These are phyloP conservation scores for Metarhizium guizhouense DNA, from an alignment of 2,329 filamentous ascomycete species.

Conservation along the genomic window DNA sequence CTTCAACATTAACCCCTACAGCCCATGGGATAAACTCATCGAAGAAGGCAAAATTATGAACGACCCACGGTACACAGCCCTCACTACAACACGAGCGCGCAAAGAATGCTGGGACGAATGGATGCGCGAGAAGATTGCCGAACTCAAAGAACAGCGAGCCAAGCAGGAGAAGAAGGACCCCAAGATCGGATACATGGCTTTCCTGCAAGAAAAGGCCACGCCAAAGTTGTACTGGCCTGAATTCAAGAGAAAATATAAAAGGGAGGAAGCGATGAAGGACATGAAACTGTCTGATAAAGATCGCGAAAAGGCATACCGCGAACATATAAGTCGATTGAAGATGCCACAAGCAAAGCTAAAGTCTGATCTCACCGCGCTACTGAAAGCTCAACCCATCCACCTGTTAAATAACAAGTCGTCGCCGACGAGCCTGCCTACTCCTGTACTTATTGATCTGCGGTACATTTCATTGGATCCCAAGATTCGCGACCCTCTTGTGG, in stretches of 20 bases:
- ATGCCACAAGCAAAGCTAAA: constrained; percentile 58
- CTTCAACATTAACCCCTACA: constrained; percentile 73
- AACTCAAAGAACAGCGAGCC: constrained; percentile 62
- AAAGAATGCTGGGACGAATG: constrained; percentile 79
- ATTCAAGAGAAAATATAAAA: constrained; percentile 85
- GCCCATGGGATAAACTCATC: constrained; percentile 82
- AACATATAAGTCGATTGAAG: constrained; percentile 60
- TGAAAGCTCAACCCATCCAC: constrained; percentile 51
- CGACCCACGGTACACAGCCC: constrained; percentile 77
- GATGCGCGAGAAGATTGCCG: constrained; percentile 67
- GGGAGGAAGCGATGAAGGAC: constrained; percentile 72
- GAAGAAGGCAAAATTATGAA: constrained; percentile 75
- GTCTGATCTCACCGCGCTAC: constrained; percentile 56
- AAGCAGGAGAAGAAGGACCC: constrained; percentile 77
- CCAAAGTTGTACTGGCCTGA: constrained; percentile 96
- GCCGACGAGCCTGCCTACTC: constrained; percentile 48
- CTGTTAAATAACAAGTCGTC: constrained; percentile 52
- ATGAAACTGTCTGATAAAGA: constrained; percentile 63
- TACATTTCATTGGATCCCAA: constrained; percentile 58
- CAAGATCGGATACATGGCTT: constrained; percentile 68
- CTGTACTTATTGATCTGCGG: constrained; percentile 56
- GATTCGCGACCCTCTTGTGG: constrained; percentile 55
- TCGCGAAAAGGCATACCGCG: constrained; percentile 70
- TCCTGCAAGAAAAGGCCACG: constrained; percentile 74
- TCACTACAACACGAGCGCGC: constrained; percentile 71